A percentile compares a stretch with the other conserved stretches of the same genome.
Evolutionary conservation across 169 alveolate species (phyloP).

Genomic region (Plasmodium gonderi): DNA sequence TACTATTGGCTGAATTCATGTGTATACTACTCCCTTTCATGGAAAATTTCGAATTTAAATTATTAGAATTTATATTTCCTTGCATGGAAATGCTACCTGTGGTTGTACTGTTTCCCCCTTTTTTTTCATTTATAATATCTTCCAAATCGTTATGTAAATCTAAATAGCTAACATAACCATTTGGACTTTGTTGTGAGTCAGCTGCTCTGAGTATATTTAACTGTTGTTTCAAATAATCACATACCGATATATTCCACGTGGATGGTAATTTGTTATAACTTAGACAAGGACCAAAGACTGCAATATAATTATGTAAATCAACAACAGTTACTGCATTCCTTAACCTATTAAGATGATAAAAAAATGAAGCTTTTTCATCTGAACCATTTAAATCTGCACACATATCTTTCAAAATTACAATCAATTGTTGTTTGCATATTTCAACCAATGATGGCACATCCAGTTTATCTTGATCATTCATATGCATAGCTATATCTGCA

Average conservation of each 20-base stretch:
- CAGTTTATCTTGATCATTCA: constrained; percentile 50
- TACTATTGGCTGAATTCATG: constrained; percentile 1
- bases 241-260: constrained; percentile 67
- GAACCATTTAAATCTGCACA: constrained; percentile 45
- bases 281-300: constrained; percentile 71
- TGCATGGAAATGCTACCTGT: background rate
- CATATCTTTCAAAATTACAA: constrained; percentile 64
- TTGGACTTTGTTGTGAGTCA: constrained; percentile 55
- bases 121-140: constrained; percentile 19
- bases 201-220: constrained; percentile 55
- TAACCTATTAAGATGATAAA: constrained; percentile 61
- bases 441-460: constrained; percentile 71
- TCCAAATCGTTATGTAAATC: constrained; percentile 59
- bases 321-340: constrained; percentile 70
- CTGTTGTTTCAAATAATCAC: constrained; percentile 58
- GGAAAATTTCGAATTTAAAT: background rate
- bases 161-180: constrained; percentile 7
- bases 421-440: constrained; percentile 65
- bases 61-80: background rate
- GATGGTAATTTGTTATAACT: constrained; percentile 70
- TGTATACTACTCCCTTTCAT: constrained; percentile 24
- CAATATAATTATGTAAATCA: constrained; percentile 70
- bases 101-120: background rate
- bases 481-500: background rate
- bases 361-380: constrained; percentile 50